Conservation (phyloP, 495 filamentous ascomycete genomes). For the Penicillium fimorum region DNA sequence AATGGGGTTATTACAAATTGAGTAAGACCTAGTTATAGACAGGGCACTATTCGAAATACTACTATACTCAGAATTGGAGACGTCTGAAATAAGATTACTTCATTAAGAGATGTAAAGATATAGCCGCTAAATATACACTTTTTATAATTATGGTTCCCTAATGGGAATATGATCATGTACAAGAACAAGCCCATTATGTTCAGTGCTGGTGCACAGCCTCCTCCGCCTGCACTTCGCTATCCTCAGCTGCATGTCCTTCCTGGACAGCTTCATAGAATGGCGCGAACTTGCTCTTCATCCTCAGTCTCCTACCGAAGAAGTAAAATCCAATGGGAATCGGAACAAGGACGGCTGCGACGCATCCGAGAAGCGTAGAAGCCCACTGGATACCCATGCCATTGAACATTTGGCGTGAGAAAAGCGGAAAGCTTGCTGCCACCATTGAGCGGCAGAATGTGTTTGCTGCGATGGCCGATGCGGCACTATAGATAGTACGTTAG, state of each 20-base stretch:
- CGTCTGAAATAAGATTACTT: neutral
- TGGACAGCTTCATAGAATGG: constrained; percentile 53
- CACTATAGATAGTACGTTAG: constrained; percentile 36
- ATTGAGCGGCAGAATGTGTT: constrained; percentile 83
- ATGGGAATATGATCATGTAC: constrained; percentile 4
- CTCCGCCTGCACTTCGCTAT: constrained; percentile 16
- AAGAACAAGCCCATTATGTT: neutral
- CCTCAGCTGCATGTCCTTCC: constrained; percentile 19
- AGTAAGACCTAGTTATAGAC: too few relatives aligned
- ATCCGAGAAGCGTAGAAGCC: constrained; percentile 74
- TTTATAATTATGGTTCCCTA: constrained; percentile 2
- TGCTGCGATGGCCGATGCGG: constrained; percentile 82
- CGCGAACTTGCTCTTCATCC: constrained; percentile 40
- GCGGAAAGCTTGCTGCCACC: constrained; percentile 72
- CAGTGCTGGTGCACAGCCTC: constrained; percentile 5
- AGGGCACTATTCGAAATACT: too few relatives aligned
- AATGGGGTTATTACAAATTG: too few relatives aligned
- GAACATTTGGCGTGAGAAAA: constrained; percentile 82
- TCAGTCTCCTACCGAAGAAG: constrained; percentile 35
- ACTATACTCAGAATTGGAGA: neutral
- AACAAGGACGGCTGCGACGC: constrained; percentile 63
- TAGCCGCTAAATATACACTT: constrained; percentile 5
- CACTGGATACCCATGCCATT: constrained; percentile 72
- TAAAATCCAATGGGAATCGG: constrained; percentile 62
- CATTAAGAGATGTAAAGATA: neutral